A percentile compares a stretch with the other conserved stretches of the same genome.
Evolutionary conservation across 2,329 filamentous ascomycete genomes (phyloP).

Genomic region (Microdochium paspali): DNA sequence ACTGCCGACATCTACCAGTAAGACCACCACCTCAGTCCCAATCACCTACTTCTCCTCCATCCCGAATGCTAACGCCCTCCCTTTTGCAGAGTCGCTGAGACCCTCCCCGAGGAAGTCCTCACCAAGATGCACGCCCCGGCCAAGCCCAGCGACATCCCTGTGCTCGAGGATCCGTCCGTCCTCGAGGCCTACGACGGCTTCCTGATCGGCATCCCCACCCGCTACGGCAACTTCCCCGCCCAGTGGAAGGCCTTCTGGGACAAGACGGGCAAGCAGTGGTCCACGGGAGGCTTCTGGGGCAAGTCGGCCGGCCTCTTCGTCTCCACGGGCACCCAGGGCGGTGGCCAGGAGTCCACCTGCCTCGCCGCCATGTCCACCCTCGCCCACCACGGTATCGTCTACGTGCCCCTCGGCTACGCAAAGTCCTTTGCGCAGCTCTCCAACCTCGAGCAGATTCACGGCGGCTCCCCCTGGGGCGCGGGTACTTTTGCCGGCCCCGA

Average conservation of each 20-base stretch:
- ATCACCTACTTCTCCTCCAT: background rate
- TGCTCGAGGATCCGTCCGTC: conserved; percentile 44
- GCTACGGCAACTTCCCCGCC: conserved; percentile 93
- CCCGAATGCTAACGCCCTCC: background rate
- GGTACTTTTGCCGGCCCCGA: conserved; percentile 77
- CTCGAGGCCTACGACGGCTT: conserved; percentile 78
- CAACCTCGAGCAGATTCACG: conserved; percentile 71
- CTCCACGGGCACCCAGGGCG: conserved; percentile 70
- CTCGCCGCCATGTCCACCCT: conserved; percentile 77
- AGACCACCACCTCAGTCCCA: conserved; percentile 13
- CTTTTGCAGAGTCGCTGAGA: conserved; percentile 61
- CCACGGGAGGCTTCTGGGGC: conserved; percentile 64
- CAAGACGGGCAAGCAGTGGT: conserved; percentile 79
- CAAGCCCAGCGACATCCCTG: conserved; percentile 58
- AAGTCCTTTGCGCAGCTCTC: conserved; percentile 61
- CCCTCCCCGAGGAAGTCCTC: conserved; percentile 74
- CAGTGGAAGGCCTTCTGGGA: conserved; percentile 97
- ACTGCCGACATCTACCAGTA: conserved; percentile 75
- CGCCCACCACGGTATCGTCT: conserved; percentile 89
- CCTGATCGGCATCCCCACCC: conserved; percentile 89
- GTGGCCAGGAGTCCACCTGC: conserved; percentile 87
- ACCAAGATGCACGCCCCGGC: conserved; percentile 82
- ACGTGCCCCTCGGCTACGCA: conserved; percentile 90
- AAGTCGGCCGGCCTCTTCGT: conserved; percentile 91
- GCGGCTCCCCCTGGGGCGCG: conserved; percentile 86